Evolutionary conservation across 2,329 filamentous ascomycete genomes (phyloP).

Genomic region (Microsporum audouinii): DNA sequence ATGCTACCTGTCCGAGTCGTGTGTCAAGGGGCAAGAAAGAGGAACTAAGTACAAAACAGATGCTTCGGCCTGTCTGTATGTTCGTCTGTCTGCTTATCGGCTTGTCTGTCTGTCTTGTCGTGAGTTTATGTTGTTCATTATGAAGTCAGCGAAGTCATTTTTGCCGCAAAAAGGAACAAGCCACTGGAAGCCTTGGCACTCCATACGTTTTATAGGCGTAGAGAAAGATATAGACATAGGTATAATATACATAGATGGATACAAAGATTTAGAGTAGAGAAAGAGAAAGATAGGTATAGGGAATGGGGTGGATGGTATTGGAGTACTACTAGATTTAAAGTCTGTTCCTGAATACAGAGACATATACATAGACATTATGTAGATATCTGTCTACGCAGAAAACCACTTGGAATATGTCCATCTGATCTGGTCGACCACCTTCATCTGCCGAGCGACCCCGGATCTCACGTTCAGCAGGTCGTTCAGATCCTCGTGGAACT

Average conservation of each 20-base stretch:
- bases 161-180: background rate
- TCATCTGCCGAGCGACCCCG: conserved; percentile 65
- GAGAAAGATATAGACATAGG: background rate
- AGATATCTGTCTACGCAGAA: conserved; percentile 8
- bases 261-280: too few species aligned
- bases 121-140: background rate
- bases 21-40: background rate
- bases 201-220: background rate
- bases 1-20: background rate
- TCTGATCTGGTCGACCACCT: conserved; percentile 68
- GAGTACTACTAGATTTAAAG: too few species aligned
- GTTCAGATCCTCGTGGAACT: conserved; percentile 79
- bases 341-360: background rate
- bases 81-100: background rate
- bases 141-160: background rate
- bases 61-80: background rate
- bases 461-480: conserved; percentile 71
- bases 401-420: conserved; percentile 85
- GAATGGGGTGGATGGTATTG: too few species aligned
- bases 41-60: background rate
- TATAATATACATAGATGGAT: too few species aligned
- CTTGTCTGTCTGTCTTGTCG: background rate
- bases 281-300: too few species aligned
- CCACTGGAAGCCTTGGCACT: background rate
- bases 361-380: background rate